Evolutionary conservation across 495 filamentous ascomycete species (phyloP).

Genomic region (Penicillium nucicola): DNA sequence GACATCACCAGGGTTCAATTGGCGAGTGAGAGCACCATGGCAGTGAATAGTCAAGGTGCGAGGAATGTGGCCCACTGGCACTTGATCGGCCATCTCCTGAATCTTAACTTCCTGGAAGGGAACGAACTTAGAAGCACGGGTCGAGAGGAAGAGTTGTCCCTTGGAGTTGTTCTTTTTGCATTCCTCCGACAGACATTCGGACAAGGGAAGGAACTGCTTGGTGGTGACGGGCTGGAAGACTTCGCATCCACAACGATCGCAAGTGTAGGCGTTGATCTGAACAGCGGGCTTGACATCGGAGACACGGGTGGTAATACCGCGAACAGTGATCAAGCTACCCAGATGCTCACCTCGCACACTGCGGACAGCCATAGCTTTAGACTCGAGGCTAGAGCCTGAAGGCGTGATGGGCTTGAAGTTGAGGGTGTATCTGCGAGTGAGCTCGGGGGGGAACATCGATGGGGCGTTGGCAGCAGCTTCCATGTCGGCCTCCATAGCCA

Average conservation of each 20-base stretch:
- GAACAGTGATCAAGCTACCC: conserved; percentile 87
- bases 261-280: conserved; percentile 94
- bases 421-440: conserved; percentile 90
- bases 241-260: conserved; percentile 92
- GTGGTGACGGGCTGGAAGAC: conserved; percentile 95
- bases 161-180: conserved; percentile 88
- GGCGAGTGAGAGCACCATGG: conserved; percentile 77
- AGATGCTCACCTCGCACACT: conserved; percentile 90
- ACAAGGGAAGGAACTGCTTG: conserved; percentile 83
- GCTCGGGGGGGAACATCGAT: conserved; percentile 78
- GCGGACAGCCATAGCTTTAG: conserved; percentile 87
- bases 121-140: conserved; percentile 91
- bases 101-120: conserved; percentile 99
- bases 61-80: conserved; percentile 96
- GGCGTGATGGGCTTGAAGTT: conserved; percentile 89
- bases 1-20: conserved; percentile 90
- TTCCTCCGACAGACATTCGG: conserved; percentile 80
- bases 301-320: conserved; percentile 91
- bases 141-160: conserved; percentile 89
- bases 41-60: conserved; percentile 85
- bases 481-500: conserved; percentile 63
- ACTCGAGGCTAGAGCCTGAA: conserved; percentile 60
- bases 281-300: conserved; percentile 98
- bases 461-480: conserved; percentile 48
- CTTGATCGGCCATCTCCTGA: conserved; percentile 97